A percentile compares a stretch with the other conserved stretches of the same genome.
These are phyloP conservation scores for Wickerhamomyces rabaulensis DNA, from an alignment of 805 yeast species.

Conservation along the genomic window DNA sequence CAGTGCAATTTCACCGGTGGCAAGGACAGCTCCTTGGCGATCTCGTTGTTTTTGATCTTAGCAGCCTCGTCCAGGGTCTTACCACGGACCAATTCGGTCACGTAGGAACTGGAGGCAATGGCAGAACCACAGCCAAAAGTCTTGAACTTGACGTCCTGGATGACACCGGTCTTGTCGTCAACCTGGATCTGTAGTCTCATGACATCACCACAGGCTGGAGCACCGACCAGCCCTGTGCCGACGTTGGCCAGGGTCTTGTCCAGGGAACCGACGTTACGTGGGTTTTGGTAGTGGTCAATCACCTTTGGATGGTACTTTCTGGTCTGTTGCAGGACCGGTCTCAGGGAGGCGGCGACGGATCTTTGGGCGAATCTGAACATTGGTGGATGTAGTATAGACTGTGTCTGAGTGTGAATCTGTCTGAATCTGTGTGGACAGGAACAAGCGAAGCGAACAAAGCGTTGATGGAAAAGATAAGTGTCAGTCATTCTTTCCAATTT, in stretches of 20 bases:
- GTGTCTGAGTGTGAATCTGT: too few relatives aligned
- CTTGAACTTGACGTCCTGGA: slow-evolving; percentile 93
- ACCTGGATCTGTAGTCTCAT: slow-evolving; percentile 96
- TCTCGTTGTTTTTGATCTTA: slow-evolving; percentile 85
- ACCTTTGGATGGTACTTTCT: slow-evolving; percentile 84
- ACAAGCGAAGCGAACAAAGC: too few relatives aligned
- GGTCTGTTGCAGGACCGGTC: slow-evolving; percentile 21
- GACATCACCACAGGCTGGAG: slow-evolving; percentile 99
- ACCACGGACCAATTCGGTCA: slow-evolving; percentile 93
- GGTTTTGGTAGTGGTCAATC: slow-evolving; percentile 93
- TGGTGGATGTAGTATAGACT: too few relatives aligned
- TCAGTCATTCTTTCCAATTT: neutral
- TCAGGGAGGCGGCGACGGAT: slow-evolving; percentile 12
- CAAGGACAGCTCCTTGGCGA: slow-evolving; percentile 88
- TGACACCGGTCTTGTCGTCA: slow-evolving; percentile 82
- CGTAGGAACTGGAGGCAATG: slow-evolving; percentile 91
- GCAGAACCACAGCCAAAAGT: slow-evolving; percentile 99
- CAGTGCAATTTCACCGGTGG: slow-evolving; percentile 98
- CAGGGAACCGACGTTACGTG: slow-evolving; percentile 92
- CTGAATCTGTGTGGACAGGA: too few relatives aligned
- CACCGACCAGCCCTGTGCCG: slow-evolving; percentile 97
- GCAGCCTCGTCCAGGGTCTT: slow-evolving; percentile 92
- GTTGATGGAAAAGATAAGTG: neutral
- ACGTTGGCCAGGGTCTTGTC: slow-evolving; percentile 72
- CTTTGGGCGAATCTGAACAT: slow-evolving; percentile 21